phyloP scores from a whole-genome alignment of 78 protist species.

The Tieghemostelium lacteum region DNA sequence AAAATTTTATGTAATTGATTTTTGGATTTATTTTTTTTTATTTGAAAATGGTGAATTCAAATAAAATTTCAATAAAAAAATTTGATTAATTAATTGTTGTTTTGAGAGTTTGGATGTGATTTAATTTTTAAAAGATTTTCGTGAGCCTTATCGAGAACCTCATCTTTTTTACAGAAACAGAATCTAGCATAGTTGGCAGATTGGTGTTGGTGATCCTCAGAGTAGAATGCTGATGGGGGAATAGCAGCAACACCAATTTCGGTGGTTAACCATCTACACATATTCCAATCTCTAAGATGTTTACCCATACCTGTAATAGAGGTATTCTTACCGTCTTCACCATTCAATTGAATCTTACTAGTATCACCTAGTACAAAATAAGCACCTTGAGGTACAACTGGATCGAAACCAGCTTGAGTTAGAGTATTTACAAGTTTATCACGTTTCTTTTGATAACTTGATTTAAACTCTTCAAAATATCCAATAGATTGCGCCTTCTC shows the following conservation, averaged over 20 bases:
- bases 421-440: slow-evolving; percentile 39
- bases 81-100: no score
- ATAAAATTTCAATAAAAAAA: no score
- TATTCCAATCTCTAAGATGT: slow-evolving; percentile 70
- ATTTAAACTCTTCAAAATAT: slow-evolving; percentile 20
- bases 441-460: slow-evolving; percentile 27
- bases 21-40: no score
- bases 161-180: slow-evolving; percentile 80
- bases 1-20: no score
- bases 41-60: no score
- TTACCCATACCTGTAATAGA: slow-evolving; percentile 50
- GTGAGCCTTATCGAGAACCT: slow-evolving; percentile 26
- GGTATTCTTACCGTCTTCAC: slow-evolving; percentile 59
- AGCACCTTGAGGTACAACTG: slow-evolving; percentile 82
- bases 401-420: slow-evolving; percentile 42
- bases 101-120: slow-evolving; percentile 6
- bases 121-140: slow-evolving; percentile 9
- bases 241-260: slow-evolving; percentile 88
- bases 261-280: slow-evolving; percentile 87
- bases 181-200: slow-evolving; percentile 62
- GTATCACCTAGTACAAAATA: slow-evolving; percentile 71
- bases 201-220: slow-evolving; percentile 34
- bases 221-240: slow-evolving; percentile 89
- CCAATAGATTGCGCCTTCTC: slow-evolving; percentile 25
- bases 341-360: neutral